Evolutionary conservation across 805 yeast species (phyloP), one percentile per base, ranked within the genome.

Genomic region (Spathaspora hagerdaliae): DNA sequence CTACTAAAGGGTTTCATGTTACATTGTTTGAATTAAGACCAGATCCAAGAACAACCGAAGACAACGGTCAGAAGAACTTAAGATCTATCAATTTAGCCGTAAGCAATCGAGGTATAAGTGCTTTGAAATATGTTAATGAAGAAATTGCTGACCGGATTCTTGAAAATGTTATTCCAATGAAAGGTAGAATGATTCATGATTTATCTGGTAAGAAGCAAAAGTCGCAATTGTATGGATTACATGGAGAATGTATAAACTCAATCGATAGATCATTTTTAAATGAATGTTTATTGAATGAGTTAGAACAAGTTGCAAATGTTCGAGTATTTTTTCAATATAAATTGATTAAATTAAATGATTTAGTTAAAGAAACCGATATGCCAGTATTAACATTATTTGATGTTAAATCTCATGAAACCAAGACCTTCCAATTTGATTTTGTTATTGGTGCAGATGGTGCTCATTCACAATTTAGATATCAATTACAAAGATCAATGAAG

Each of bases 151-250:
- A 67, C 0, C 58, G 81, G 26, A 74, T 89, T 2, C 57, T 85
- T 49, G 64, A 70, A 31, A 77, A 78, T 36, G 77, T 87, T 24
- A 84, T 87, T 26, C 97, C 97, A 2, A 87, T 91, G 92, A 67
- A 77, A 36, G 97, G 96, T 1, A 72, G 97, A 37, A 89, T 90
- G 97, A 82, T 91, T 47, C 97, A 91, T 62, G 84, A 83, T 44
- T 41, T 65, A 11, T 55, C 71, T 10, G 96, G 95, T 0, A 51
- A 53, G 8, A 61, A 64, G 15, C 83, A 81, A 59, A 81, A 77
- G 51, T 71, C 85, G 29, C 96, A 90, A 57, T 53, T 69, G 38
- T 91, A 91, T 61, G 97, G 96, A 5, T 67, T 88, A 7, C 78
- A 80, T 54, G 96, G 96, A 10, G 95, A 88, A 63, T 68, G 80